Evolutionary conservation across 2,329 filamentous ascomycete species (phyloP).

Genomic region (Cladosporium oxysporum): DNA sequence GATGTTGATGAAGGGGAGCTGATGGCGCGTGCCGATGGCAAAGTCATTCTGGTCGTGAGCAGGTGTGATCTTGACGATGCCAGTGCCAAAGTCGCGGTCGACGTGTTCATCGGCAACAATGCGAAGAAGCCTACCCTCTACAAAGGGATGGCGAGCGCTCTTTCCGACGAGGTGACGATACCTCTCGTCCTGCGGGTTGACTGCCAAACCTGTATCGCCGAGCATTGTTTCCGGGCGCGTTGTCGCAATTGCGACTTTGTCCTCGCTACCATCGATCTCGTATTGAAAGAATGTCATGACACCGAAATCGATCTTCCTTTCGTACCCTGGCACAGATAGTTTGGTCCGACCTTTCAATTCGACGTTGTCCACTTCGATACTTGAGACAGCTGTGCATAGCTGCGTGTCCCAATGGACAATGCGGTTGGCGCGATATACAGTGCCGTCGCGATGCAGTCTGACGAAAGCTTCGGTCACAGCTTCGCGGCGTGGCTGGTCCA

Average conservation of each 20-base stretch:
- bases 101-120: conserved; percentile 90
- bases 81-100: conserved; percentile 90
- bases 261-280: conserved; percentile 75
- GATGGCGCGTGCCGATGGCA: conserved; percentile 56
- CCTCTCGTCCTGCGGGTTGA: conserved; percentile 81
- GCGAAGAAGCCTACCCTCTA: conserved; percentile 69
- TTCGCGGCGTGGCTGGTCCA: conserved; percentile 80
- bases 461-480: conserved; percentile 90
- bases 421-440: conserved; percentile 88
- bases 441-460: conserved; percentile 84
- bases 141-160: conserved; percentile 84
- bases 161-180: conserved; percentile 89
- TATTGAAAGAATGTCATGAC: conserved; percentile 89
- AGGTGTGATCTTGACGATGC: conserved; percentile 94
- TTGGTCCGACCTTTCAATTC: conserved; percentile 67
- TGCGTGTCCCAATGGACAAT: conserved; percentile 88
- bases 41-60: conserved; percentile 97
- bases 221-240: conserved; percentile 95
- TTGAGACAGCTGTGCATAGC: conserved; percentile 85
- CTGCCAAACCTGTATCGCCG: conserved; percentile 89
- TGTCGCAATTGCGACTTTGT: conserved; percentile 87
- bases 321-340: conserved; percentile 87
- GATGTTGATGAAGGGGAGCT: conserved; percentile 90
- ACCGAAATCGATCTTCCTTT: conserved; percentile 95
- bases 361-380: conserved; percentile 79